Evolutionary conservation across 192 early-diverging fungal species (phyloP).

Genomic region (Helicostylum pulchrum): DNA sequence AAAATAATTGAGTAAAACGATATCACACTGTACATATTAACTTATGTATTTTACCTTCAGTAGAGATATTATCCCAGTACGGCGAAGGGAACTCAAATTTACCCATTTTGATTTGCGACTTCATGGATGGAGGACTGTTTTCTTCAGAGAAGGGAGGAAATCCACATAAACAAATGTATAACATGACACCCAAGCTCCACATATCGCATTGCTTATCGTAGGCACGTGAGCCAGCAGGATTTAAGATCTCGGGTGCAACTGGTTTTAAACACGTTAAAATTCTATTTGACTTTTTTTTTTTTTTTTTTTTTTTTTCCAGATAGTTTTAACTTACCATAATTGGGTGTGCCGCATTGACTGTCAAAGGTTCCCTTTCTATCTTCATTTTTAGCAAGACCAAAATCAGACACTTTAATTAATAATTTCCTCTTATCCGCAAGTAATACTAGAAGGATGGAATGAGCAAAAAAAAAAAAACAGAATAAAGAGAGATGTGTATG

Average conservation of each 20-base stretch:
- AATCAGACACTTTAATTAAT: slow-evolving; percentile 88
- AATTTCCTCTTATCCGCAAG: slow-evolving; percentile 44
- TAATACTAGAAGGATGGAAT: slow-evolving; percentile 30
- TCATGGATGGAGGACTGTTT: neutral
- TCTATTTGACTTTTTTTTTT: too few relatives aligned
- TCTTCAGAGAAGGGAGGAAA: slow-evolving; percentile 74
- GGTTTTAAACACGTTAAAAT: neutral
- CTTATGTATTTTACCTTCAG: slow-evolving; percentile 38
- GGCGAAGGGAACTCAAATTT: slow-evolving; percentile 74
- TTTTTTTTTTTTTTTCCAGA: neutral
- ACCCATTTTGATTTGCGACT: slow-evolving; percentile 42
- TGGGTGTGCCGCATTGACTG: slow-evolving; percentile 87
- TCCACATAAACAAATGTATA: slow-evolving; percentile 90
- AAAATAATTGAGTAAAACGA: neutral
- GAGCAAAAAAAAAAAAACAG: neutral
- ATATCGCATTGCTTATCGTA: slow-evolving; percentile 54
- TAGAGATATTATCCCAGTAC: slow-evolving; percentile 76
- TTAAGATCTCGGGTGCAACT: slow-evolving; percentile 18
- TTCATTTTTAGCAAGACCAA: slow-evolving; percentile 79
- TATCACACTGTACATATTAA: neutral
- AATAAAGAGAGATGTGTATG: neutral
- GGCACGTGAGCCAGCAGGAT: neutral
- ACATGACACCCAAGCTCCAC: slow-evolving; percentile 95
- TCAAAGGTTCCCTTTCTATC: neutral
- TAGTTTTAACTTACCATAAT: slow-evolving; percentile 48